Percentiles rank a stretch among this genome's conserved stretches.
Conservation (phyloP, 2,329 filamentous ascomycete species). For the Cryphonectria japonica region DNA sequence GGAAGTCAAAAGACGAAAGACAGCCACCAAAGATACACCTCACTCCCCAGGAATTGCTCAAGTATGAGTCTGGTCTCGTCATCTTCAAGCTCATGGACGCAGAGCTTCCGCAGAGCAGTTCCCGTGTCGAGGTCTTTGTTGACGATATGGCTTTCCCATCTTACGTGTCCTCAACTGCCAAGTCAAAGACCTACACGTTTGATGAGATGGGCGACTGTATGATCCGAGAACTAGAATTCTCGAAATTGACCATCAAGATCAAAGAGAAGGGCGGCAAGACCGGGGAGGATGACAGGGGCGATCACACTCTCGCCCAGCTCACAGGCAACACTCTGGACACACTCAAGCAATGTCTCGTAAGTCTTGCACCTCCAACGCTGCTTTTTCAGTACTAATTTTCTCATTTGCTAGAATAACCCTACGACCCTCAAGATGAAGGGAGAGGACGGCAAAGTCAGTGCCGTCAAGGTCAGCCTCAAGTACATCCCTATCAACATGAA, state of each 20-base stretch:
- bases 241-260: conserved; percentile 84
- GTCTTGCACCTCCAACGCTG: conserved; percentile 36
- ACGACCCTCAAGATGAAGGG: conserved; percentile 81
- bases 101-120: conserved; percentile 75
- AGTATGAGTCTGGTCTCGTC: conserved; percentile 88
- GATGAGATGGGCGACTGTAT: conserved; percentile 96
- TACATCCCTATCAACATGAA: conserved; percentile 94
- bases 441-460: conserved; percentile 74
- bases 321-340: conserved; percentile 85
- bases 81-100: conserved; percentile 94
- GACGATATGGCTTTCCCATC: conserved; percentile 94
- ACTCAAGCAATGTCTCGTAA: conserved; percentile 82
- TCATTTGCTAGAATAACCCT: conserved; percentile 72
- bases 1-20: conserved; percentile 57
- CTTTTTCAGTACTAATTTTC: conserved; percentile 22
- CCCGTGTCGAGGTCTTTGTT: conserved; percentile 84
- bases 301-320: conserved; percentile 79
- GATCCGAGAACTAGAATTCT: conserved; percentile 96
- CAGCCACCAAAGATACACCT: conserved; percentile 77
- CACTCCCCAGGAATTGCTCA: conserved; percentile 76
- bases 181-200: conserved; percentile 70
- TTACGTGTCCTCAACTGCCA: conserved; percentile 79
- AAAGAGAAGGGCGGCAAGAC: conserved; percentile 78
- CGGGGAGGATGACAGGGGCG: conserved; percentile 66
- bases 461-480: conserved; percentile 88